Evolutionary conservation across 1,139 yeast genomes (phyloP).

Genomic region (Blastobotrys niveus): DNA sequence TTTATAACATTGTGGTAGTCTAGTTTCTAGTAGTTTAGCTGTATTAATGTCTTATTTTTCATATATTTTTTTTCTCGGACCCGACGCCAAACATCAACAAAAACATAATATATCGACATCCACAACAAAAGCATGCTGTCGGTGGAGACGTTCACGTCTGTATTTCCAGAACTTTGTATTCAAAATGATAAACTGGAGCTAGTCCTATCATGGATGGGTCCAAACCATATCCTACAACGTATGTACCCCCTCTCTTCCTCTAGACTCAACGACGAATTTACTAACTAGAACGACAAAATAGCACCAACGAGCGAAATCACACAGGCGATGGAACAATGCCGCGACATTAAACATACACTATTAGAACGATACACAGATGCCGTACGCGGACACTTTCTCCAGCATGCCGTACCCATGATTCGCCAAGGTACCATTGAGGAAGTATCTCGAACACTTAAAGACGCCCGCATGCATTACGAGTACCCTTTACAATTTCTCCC

Average conservation of each 20-base stretch:
- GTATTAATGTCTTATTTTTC: background rate
- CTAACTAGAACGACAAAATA: too few species aligned
- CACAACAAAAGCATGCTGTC: conserved; percentile 2
- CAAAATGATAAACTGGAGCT: conserved; percentile 5
- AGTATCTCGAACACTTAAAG: conserved; percentile 18
- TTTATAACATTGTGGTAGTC: background rate
- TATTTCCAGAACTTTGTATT: conserved; percentile 5
- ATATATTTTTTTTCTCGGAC: background rate
- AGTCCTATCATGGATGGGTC: conserved; percentile 22
- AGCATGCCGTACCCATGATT: conserved; percentile 21
- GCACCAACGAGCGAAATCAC: background rate
- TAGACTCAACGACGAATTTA: too few species aligned
- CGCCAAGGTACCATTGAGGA: conserved; percentile 11
- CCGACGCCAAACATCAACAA: too few species aligned
- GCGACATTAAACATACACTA: too few species aligned
- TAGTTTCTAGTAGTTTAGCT: background rate
- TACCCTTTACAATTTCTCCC: conserved; percentile 21
- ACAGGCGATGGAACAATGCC: background rate
- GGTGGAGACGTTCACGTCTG: conserved; percentile 6
- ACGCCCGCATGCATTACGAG: conserved; percentile 23
- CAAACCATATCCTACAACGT: conserved; percentile 18
- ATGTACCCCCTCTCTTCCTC: too few species aligned
- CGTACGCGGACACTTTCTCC: conserved; percentile 23
- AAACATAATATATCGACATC: background rate
- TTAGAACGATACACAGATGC: conserved; percentile 15